Evolutionary conservation across 345 rosid species (phyloP), one percentile per base, ranked within the genome.

Genomic region (Moringa oleifera): DNA sequence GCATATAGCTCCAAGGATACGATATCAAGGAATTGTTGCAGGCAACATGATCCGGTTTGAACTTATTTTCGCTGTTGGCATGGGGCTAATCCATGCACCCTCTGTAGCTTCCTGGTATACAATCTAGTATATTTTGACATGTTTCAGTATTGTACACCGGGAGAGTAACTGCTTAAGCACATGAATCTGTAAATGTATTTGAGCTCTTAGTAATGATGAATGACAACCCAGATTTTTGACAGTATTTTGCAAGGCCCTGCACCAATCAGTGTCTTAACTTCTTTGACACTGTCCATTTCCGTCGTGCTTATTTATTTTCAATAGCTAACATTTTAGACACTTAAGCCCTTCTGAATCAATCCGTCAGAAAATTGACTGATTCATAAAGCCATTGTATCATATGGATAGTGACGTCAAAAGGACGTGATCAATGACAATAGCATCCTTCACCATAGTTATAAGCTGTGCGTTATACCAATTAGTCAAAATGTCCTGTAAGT

Each of bases 1-100:
- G 20, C 37, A 21, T 23, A 17, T 59, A 84, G 86, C 79, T 77
- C 47, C 84, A 77, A 73, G 86, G 89, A 62, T 84, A 84, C 46
- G 86, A 81, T 63, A 75, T 84, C 59, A 81, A 66, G 76, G 86
- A 79, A 67, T 33, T 81, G 58, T 64, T 84, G 73, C 86, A 77
- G 69, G 74, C 78, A n/a, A 54, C 73, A 33, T 68, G 63, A 68
- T 49, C 54, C 10, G 62, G 50, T 23, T 11, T 0, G 61, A 10
- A 47, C 55, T 49, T 23, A 46, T 21, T 1, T 24, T 12, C 6
- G 7, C 57, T 20, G 50, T 24, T 13, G 7, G 50, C 20, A 10
- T 0, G 21, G n/a, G 24, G 12, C 18, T 51, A 16, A 3, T 23
- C 22, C 18, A 0, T 7, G 41, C 25, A 10, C 23, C 19, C 49